These are phyloP conservation scores for Climacium dendroides DNA, from an alignment of 225 moss, liverwort and hornwort genomes.

Conservation along the genomic window DNA sequence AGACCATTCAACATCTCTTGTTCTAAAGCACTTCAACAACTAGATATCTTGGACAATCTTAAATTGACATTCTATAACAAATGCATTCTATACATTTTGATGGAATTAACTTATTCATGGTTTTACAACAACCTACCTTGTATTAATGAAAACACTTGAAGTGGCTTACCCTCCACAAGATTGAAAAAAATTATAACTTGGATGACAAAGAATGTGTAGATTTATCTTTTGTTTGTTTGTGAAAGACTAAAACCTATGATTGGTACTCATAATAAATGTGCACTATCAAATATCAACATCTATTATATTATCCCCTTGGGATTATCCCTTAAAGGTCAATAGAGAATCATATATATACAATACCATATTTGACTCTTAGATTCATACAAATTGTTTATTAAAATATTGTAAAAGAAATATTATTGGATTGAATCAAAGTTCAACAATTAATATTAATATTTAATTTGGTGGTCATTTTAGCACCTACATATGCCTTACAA, in stretches of 20 bases:
- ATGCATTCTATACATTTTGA: background rate
- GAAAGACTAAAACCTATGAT: accelerated
- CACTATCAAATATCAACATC: background rate
- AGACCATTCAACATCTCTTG: background rate
- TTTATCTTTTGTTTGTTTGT: background rate
- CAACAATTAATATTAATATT: accelerated
- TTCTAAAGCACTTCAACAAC: background rate
- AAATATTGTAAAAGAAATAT: background rate
- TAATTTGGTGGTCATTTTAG: background rate
- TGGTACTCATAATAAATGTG: background rate
- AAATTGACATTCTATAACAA: background rate
- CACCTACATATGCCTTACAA: background rate
- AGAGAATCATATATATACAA: accelerated
- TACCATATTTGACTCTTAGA: background rate
- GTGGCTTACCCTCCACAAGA: background rate
- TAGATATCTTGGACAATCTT: background rate
- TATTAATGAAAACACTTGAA: background rate
- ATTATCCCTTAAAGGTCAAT: accelerated
- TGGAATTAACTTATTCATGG: too few species aligned
- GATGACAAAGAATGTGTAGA: background rate
- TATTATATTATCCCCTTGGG: background rate
- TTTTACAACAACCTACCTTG: too few species aligned
- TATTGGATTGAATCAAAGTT: background rate
- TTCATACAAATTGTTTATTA: background rate
- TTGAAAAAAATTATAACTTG: background rate